Conservation (phyloP, 2,329 filamentous ascomycete species). For the Trichoderma pleuroti region DNA sequence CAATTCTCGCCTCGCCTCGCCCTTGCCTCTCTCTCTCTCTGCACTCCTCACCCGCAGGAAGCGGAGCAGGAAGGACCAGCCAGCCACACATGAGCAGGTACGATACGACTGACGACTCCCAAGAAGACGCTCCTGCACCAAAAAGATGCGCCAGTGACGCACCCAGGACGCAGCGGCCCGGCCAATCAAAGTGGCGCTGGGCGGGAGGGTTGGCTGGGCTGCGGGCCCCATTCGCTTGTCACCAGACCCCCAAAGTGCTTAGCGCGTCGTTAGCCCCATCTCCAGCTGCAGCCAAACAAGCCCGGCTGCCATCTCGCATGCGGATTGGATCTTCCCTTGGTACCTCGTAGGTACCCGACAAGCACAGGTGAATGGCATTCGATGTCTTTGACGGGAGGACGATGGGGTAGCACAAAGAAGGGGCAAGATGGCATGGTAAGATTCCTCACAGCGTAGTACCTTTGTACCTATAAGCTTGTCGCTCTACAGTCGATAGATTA, state of each 20-base stretch:
- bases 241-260: slow-evolving; percentile 14
- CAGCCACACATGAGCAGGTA: slow-evolving; percentile 3
- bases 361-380: not conserved
- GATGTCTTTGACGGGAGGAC: not conserved
- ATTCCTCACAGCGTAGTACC: not conserved
- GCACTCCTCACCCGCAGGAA: not conserved
- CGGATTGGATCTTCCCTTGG: not conserved
- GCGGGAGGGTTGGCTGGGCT: slow-evolving; percentile 9
- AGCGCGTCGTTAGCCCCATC: not conserved
- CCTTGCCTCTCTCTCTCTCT: not conserved
- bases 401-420: not conserved
- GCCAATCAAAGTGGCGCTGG: slow-evolving; percentile 5
- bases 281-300: not conserved
- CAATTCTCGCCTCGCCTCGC: not conserved
- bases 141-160: not conserved
- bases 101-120: not conserved
- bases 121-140: not conserved
- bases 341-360: not conserved
- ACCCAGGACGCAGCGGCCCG: not conserved
- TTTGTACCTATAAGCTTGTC: not conserved
- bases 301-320: slow-evolving; percentile 3
- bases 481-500: not conserved
- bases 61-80: not conserved
- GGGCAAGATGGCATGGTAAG: not conserved
- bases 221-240: slow-evolving; percentile 15